Conservation (phyloP, 495 filamentous ascomycete species). For the Xylaria intraflava region DNA sequence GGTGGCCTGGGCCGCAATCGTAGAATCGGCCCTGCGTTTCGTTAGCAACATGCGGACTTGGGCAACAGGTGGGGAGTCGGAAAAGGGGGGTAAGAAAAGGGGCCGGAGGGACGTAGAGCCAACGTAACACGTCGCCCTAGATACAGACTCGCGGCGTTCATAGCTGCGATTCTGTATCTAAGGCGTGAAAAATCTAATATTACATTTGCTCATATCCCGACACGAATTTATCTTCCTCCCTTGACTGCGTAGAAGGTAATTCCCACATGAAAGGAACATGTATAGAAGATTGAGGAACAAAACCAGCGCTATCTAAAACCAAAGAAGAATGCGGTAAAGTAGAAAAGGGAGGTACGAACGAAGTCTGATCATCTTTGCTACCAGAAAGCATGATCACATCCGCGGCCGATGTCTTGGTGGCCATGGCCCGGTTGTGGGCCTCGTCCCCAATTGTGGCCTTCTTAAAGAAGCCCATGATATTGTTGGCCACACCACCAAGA, state of each 20-base stretch:
- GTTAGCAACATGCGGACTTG: constrained; percentile 14
- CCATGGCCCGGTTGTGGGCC: constrained; percentile 66
- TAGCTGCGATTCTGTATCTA: constrained; percentile 32
- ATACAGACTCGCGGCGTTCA: constrained; percentile 36
- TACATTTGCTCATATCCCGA: constrained; percentile 12
- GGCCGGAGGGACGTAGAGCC: constrained; percentile 15
- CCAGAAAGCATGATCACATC: constrained; percentile 98
- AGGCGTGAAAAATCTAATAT: constrained; percentile 26
- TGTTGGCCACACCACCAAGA: constrained; percentile 71
- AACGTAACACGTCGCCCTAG: constrained; percentile 54
- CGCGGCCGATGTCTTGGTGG: constrained; percentile 89
- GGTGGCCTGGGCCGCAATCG: constrained; percentile 74
- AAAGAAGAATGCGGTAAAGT: constrained; percentile 16
- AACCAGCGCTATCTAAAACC: constrained; percentile 6
- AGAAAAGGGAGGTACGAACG: constrained; percentile 55
- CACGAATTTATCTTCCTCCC: background rate
- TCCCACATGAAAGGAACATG: background rate
- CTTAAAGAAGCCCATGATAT: constrained; percentile 84
- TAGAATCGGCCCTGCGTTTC: constrained; percentile 53
- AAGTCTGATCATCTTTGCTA: constrained; percentile 93
- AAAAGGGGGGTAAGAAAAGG: background rate
- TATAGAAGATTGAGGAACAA: constrained; percentile 5
- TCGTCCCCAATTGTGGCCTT: constrained; percentile 83
- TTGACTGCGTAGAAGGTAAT: background rate
- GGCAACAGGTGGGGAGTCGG: background rate